A percentile compares a stretch with the other conserved stretches of the same genome.
phyloP scores from a whole-genome alignment of 2,329 filamentous ascomycete species.

The Hymenotorrendiella dingleyae region DNA sequence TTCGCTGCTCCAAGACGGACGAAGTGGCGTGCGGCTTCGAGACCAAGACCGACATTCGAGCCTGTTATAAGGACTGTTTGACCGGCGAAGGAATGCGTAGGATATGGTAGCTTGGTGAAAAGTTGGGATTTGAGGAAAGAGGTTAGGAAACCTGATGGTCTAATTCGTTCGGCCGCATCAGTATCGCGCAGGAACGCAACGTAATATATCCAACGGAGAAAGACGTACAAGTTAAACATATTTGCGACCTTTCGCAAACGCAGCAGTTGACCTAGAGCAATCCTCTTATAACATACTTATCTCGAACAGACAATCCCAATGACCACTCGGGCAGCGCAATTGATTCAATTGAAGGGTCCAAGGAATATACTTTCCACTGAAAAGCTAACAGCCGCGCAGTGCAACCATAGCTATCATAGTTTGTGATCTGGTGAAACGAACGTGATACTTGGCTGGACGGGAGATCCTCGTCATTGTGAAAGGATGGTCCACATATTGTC shows the following conservation, averaged over 20 bases:
- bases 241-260: neutral
- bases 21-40: conserved; percentile 33
- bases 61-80: conserved; percentile 35
- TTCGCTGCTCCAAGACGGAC: conserved; percentile 27
- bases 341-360: too few relatives aligned
- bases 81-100: conserved; percentile 12
- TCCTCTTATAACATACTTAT: neutral
- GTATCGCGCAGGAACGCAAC: neutral
- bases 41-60: conserved; percentile 36
- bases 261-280: neutral
- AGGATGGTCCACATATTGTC: too few relatives aligned
- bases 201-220: too few relatives aligned
- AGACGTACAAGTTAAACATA: conserved; percentile 7
- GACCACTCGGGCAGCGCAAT: too few relatives aligned
- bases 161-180: too few relatives aligned
- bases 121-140: conserved; percentile 22
- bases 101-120: conserved; percentile 3
- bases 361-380: neutral
- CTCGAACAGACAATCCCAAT: too few relatives aligned
- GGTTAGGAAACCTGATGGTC: conserved; percentile 20
- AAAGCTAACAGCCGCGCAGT: neutral
- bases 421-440: conserved; percentile 5
- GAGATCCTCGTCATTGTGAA: too few relatives aligned
- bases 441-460: conserved; percentile 6
- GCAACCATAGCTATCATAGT: neutral